Evolutionary conservation across 352 stramenopile genomes (phyloP), one percentile per base, ranked within the genome.

Genomic region (Globisporangium abappressorium): DNA sequence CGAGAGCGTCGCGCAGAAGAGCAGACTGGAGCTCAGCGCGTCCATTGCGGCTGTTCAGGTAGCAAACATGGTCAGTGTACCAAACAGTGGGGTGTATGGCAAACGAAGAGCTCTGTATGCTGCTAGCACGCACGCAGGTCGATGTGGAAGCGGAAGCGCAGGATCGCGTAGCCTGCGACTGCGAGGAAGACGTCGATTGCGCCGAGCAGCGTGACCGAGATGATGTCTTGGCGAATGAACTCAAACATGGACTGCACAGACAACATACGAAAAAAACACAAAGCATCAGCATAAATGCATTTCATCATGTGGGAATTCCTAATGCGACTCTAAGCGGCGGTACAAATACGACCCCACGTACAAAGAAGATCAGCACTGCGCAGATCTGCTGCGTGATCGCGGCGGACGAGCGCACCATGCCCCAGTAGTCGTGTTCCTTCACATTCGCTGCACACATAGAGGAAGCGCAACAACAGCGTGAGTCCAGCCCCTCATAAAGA

Each of bases 371-470:
- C 57, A 96, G 72, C 43, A 97, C 82, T 24, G 87, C 83, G 66
- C 82, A 92, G 34, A 97, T 93, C 73, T 97, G 90, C 77, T 97
- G 90, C 22, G 84, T 93, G 65, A 97, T 90, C 58, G 89, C 89
- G 3, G 85, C 86, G 15, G 89, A 82, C 61, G 84, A 89, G 73
- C 82, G 84, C n/a, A 93, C 83, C 87, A 96, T 94, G 3, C 80
- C 81, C 66, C 82, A 89, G 68, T 94, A 95, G 71, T 94, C 80
- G 57, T 94, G 86, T 46, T 95, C 87, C 15, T 72, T 78, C 18
- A 95, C 86, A 65, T 96, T 93, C 11, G 84, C 88, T 96, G 62
- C 20, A 3, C 20, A 47, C 47, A 28, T 14, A 41, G 15, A 47
- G 5, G 18, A 28, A 59, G 24, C 36, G 9, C 11, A 57, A 11